A percentile compares a stretch with the other conserved stretches of the same genome.
These are phyloP conservation scores for Zopfochytrium polystomum DNA, from an alignment of 371 early-diverging fungal species.

Conservation along the genomic window DNA sequence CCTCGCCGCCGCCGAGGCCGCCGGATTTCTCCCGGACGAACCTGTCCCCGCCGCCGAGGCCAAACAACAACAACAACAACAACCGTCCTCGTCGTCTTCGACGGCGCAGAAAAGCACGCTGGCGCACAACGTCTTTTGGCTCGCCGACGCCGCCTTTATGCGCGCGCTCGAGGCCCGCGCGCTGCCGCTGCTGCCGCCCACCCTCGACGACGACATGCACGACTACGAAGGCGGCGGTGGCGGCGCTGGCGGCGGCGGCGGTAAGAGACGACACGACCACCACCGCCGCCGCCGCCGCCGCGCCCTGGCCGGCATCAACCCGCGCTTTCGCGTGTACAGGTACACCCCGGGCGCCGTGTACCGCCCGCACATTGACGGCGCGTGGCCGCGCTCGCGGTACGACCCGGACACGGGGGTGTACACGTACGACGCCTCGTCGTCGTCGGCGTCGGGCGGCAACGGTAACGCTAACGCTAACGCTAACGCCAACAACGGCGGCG, in stretches of 20 bases:
- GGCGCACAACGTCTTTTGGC: conserved; percentile 61
- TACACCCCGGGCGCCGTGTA: conserved; percentile 58
- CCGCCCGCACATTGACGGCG: conserved; percentile 56
- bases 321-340: conserved; percentile 55
- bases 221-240: not conserved
- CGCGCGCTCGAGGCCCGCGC: too few relatives aligned
- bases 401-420: conserved; percentile 9
- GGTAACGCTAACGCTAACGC: conserved; percentile 52
- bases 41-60: conserved; percentile 52
- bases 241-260: too few relatives aligned
- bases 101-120: too few relatives aligned
- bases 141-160: conserved; percentile 52
- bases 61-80: conserved; percentile 41
- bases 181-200: conserved; percentile 40
- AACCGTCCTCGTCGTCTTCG: too few relatives aligned
- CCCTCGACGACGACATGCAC: conserved; percentile 14
- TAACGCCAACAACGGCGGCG: conserved; percentile 45
- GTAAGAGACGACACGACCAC: too few relatives aligned
- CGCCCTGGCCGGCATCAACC: conserved; percentile 47
- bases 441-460: too few relatives aligned
- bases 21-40: conserved; percentile 58
- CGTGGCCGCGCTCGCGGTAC: conserved; percentile 49
- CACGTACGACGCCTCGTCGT: conserved; percentile 11
- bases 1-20: conserved; percentile 47
- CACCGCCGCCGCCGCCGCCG: not conserved